A percentile compares a stretch with the other conserved stretches of the same genome.
These are phyloP conservation scores for Aspergillus asperescens DNA, from an alignment of 495 filamentous ascomycete species.

Conservation along the genomic window DNA sequence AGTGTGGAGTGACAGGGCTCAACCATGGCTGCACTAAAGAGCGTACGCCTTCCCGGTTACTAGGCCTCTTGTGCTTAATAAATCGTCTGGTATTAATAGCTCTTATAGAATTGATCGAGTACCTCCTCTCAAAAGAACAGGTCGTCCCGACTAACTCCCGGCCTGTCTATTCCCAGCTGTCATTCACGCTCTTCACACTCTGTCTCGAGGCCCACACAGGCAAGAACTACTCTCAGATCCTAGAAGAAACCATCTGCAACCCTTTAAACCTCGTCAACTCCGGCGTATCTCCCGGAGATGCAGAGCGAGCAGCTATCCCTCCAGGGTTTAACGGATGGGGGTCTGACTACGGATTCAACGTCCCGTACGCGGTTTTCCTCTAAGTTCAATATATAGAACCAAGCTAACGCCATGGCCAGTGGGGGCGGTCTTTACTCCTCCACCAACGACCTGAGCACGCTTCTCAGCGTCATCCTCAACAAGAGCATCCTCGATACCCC, in stretches of 20 bases:
- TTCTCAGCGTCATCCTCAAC: slow-evolving; percentile 9
- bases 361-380: slow-evolving; percentile 5
- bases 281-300: slow-evolving; percentile 12
- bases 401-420: slow-evolving; percentile 2
- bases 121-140: slow-evolving; percentile 10
- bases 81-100: background rate
- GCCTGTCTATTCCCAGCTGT: slow-evolving; percentile 13
- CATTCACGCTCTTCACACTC: slow-evolving; percentile 11
- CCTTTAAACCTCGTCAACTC: slow-evolving; percentile 14
- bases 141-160: slow-evolving; percentile 11
- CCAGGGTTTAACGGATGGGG: slow-evolving; percentile 10
- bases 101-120: slow-evolving; percentile 10
- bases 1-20: slow-evolving; percentile 13
- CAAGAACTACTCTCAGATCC: slow-evolving; percentile 11
- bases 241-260: slow-evolving; percentile 7
- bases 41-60: slow-evolving; percentile 2
- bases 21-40: slow-evolving; percentile 6
- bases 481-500: slow-evolving; percentile 2
- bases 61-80: background rate
- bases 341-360: slow-evolving; percentile 9
- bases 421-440: slow-evolving; percentile 15
- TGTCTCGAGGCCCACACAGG: slow-evolving; percentile 10
- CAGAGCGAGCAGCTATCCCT: slow-evolving; percentile 8
- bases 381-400: background rate
- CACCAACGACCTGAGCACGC: slow-evolving; percentile 9